These are phyloP conservation scores for Urtica urens DNA, from an alignment of 306 rosid species.

Conservation along the genomic window DNA sequence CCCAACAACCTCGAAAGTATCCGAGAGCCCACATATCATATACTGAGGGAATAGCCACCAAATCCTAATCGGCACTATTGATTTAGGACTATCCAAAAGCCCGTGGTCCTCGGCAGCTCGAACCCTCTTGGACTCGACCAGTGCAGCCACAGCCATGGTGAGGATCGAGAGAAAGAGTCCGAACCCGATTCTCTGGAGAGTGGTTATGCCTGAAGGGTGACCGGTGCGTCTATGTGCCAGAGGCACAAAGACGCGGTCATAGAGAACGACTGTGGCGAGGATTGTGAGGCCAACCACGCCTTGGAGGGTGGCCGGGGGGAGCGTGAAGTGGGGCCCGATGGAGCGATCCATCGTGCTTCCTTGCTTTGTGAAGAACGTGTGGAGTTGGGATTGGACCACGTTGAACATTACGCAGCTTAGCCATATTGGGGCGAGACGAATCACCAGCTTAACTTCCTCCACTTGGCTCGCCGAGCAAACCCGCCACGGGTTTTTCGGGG, in stretches of 20 bases:
- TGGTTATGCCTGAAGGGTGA: conserved; percentile 49
- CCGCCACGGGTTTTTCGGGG: conserved; percentile 54
- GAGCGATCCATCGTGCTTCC: conserved; percentile 49
- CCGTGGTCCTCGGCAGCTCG: conserved; percentile 22
- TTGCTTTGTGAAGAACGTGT: conserved; percentile 64
- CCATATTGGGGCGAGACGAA: conserved; percentile 72
- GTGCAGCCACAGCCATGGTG: conserved; percentile 51
- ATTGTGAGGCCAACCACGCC: conserved; percentile 45
- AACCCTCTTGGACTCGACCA: conserved; percentile 50
- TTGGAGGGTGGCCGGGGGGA: conserved; percentile 67
- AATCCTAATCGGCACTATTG: conserved; percentile 31
- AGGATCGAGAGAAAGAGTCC: conserved; percentile 48
- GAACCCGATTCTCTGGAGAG: conserved; percentile 52
- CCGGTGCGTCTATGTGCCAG: conserved; percentile 34
- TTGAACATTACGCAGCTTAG: conserved; percentile 53
- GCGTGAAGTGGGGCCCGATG: conserved; percentile 39
- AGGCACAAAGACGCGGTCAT: conserved; percentile 52
- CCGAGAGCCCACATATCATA: conserved; percentile 43
- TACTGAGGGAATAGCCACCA: conserved; percentile 89
- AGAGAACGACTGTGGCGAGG: conserved; percentile 30
- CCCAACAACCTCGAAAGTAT: conserved; percentile 54
- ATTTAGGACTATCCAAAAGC: conserved; percentile 36
- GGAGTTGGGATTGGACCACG: conserved; percentile 44
- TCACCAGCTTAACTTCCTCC: conserved; percentile 62
- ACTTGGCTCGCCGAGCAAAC: conserved; percentile 56